Evolutionary conservation across 2,329 filamentous ascomycete genomes (phyloP), one percentile per base, ranked within the genome.

Genomic region (Colletotrichum sp.): DNA sequence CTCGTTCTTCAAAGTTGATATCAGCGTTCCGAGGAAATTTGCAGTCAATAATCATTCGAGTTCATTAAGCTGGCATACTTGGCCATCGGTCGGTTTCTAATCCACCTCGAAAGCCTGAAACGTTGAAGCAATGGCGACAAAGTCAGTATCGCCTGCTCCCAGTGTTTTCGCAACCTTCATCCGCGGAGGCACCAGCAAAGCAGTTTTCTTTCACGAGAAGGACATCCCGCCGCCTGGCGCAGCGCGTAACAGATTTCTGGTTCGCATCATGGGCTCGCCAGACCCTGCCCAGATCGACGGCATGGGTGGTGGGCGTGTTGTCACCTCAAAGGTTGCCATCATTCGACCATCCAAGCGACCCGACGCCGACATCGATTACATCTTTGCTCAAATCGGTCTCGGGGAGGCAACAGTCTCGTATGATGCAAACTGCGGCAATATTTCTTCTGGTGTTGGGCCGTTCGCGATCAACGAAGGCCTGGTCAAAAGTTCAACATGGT

Each of bases 371-470:
- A 83, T 93, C 18, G 89, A 92, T 72, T 93, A 91, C 77, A 92
- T 90, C 0, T 93, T 93, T 78, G 87, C 90, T 0, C 89, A 90
- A 16, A 83, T 92, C 16, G 90, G 90, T 1, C 87, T 92, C 59
- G 88, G 88, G 73, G 86, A 89, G 75, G 82, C 84, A 6, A 84
- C 87, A 68, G 86, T 92, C 4, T 91, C 92, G 77, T 87, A 89
- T 75, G 88, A 89, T 1, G 89, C 90, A 21, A 93, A 93, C 78
- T 93, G 91, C 79, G 91, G 91, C 9, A 93, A 92, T 78, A 90
- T 93, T 88, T 89, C 85, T 16, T 86, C 87, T 69, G 90, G 88
- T 1, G 86, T 93, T 69, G 91, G 91, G 0, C 90, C 91, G 0
- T 93, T 89, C 80, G 91, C 90, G 5, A 84, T 90, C 21, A 88